A percentile compares a stretch with the other conserved stretches of the same genome.
These are phyloP conservation scores for Pythium pyrilobum DNA, from an alignment of 352 stramenopile species.

Conservation along the genomic window DNA sequence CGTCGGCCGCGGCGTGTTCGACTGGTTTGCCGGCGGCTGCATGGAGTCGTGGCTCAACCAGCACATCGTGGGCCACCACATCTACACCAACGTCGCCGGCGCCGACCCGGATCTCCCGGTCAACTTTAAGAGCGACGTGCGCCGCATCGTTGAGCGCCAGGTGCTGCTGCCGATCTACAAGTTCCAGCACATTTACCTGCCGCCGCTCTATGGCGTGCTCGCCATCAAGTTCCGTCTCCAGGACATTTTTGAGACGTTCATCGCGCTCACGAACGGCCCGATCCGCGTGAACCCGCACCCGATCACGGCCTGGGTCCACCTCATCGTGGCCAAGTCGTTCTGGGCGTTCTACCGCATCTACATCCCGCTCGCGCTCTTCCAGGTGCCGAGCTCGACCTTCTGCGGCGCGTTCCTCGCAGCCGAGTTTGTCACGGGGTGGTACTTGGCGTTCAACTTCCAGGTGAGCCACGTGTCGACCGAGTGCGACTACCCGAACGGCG, in stretches of 20 bases:
- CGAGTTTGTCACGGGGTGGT: conserved; percentile 90
- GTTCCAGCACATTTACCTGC: conserved; percentile 92
- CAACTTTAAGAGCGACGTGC: conserved; percentile 81
- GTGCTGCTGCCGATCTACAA: conserved; percentile 83
- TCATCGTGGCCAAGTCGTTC: conserved; percentile 87
- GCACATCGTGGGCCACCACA: conserved; percentile 95
- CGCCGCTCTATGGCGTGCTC: conserved; percentile 92
- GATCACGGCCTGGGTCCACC: conserved; percentile 63
- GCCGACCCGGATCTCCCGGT: conserved; percentile 92
- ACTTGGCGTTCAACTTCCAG: conserved; percentile 93
- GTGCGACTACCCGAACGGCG: conserved; percentile 83
- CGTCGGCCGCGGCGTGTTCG: conserved; percentile 79
- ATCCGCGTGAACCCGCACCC: conserved; percentile 89
- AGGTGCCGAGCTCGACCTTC: conserved; percentile 52
- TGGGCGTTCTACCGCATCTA: conserved; percentile 89
- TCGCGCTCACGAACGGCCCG: conserved; percentile 83
- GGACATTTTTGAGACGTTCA: conserved; percentile 88
- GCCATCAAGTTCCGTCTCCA: conserved; percentile 92
- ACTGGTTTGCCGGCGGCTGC: conserved; percentile 89
- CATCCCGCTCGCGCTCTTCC: conserved; percentile 77
- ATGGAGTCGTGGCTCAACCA: conserved; percentile 94
- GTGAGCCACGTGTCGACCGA: conserved; percentile 88
- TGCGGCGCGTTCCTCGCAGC: conserved; percentile 80
- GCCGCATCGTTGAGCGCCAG: conserved; percentile 84
- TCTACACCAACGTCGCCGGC: conserved; percentile 93